phyloP scores from a whole-genome alignment of 2,329 filamentous ascomycete species.

The Coniochaeta ligniaria region DNA sequence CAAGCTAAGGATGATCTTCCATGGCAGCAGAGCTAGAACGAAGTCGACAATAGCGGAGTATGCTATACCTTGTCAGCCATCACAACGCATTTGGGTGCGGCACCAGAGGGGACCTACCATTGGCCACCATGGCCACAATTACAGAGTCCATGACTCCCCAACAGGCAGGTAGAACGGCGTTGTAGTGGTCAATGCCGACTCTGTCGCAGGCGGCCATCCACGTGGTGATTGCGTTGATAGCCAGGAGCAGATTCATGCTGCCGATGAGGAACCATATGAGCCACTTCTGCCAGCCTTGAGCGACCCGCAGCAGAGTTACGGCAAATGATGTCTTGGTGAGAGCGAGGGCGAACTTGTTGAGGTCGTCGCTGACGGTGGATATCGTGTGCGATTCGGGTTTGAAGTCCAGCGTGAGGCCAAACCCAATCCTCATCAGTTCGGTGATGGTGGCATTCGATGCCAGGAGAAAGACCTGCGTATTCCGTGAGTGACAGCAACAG shows the following conservation, averaged over 20 bases:
- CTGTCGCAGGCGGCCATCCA: slow-evolving; percentile 9
- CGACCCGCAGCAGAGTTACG: slow-evolving; percentile 19
- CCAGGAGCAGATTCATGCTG: slow-evolving; percentile 15
- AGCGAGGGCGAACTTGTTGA: slow-evolving; percentile 17
- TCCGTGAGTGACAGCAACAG: slow-evolving; percentile 8
- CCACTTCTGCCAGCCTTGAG: slow-evolving; percentile 7
- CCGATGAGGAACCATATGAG: slow-evolving; percentile 18
- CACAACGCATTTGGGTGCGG: slow-evolving; percentile 3
- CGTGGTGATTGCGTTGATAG: slow-evolving; percentile 12
- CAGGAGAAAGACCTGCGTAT: slow-evolving; percentile 11
- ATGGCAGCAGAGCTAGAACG: slow-evolving; percentile 6
- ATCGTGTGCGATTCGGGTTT: slow-evolving; percentile 10
- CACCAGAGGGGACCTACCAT: slow-evolving; percentile 4
- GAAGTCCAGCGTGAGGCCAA: slow-evolving; percentile 9
- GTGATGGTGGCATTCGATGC: slow-evolving; percentile 10
- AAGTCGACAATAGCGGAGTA: slow-evolving; percentile 4
- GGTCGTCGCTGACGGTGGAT: slow-evolving; percentile 12
- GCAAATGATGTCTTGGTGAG: slow-evolving; percentile 23
- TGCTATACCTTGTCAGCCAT: background rate
- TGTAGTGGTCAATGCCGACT: slow-evolving; percentile 3
- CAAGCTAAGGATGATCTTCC: slow-evolving; percentile 5
- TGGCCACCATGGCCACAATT: slow-evolving; percentile 6
- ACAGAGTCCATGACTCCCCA: slow-evolving; percentile 7
- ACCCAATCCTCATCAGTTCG: slow-evolving; percentile 10
- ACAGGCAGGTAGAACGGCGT: slow-evolving; percentile 4